Evolutionary conservation across 2,329 filamentous ascomycete species (phyloP).

Genomic region (Clarireedia homoeocarpa): DNA sequence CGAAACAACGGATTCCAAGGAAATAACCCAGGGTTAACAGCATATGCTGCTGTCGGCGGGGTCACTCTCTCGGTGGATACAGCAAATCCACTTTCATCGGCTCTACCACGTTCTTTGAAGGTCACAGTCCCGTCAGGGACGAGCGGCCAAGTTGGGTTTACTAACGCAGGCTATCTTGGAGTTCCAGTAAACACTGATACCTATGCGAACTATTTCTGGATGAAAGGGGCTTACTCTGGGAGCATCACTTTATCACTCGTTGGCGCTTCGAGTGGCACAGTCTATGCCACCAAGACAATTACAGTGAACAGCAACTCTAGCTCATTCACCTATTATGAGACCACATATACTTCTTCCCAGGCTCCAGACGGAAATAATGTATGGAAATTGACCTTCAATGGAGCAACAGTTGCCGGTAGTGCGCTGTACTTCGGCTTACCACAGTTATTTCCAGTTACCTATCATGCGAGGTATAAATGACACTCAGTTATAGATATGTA

Average conservation of each 20-base stretch:
- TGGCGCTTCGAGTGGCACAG: slow-evolving; percentile 4
- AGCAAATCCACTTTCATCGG: slow-evolving; percentile 8
- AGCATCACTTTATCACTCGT: slow-evolving; percentile 8
- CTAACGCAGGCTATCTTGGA: slow-evolving; percentile 26
- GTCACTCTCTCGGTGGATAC: slow-evolving; percentile 10
- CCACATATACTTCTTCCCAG: slow-evolving; percentile 2
- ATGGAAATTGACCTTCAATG: slow-evolving; percentile 45
- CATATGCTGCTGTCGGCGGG: slow-evolving; percentile 11
- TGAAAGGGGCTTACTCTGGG: slow-evolving; percentile 14
- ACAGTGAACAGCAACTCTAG: slow-evolving; percentile 5
- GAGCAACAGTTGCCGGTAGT: slow-evolving; percentile 25
- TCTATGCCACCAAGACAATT: slow-evolving; percentile 10
- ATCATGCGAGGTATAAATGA: slow-evolving; percentile 34
- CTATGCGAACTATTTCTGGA: slow-evolving; percentile 15
- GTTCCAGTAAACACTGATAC: slow-evolving; percentile 19
- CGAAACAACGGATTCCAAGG: slow-evolving; percentile 61
- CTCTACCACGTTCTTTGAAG: slow-evolving; percentile 11
- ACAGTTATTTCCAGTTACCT: slow-evolving; percentile 51
- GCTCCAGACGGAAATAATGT: slow-evolving; percentile 39
- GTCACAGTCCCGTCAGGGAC: slow-evolving; percentile 13
- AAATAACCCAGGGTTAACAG: slow-evolving; percentile 2
- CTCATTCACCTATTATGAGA: slow-evolving; percentile 11
- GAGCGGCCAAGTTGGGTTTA: slow-evolving; percentile 25
- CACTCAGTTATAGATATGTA: not conserved
- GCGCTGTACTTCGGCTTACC: slow-evolving; percentile 47